A percentile compares a stretch with the other conserved stretches of the same genome.
Conservation (phyloP, 2,329 filamentous ascomycete genomes). For the Colletotrichum phormii region DNA sequence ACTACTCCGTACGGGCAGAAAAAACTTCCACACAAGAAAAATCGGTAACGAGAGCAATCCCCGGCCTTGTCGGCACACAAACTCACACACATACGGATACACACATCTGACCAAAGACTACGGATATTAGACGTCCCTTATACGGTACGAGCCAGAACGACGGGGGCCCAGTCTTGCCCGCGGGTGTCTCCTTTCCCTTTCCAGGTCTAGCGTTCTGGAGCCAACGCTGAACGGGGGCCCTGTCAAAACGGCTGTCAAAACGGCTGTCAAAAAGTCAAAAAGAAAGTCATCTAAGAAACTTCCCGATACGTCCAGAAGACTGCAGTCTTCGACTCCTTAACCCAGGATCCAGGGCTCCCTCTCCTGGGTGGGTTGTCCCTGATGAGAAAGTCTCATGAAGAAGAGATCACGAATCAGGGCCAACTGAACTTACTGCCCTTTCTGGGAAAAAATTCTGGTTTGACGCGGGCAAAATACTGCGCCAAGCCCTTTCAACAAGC, state of each 20-base stretch:
- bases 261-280: conserved; percentile 7
- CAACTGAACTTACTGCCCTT: background rate
- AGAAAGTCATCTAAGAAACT: conserved; percentile 14
- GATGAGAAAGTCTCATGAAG: background rate
- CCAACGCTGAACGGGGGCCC: background rate
- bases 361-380: background rate
- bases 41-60: background rate
- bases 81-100: background rate
- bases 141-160: background rate
- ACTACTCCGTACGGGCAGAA: background rate
- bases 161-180: conserved; percentile 17
- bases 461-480: background rate
- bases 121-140: background rate
- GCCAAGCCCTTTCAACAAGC: background rate
- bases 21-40: background rate
- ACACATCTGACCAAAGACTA: too few species aligned
- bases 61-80: conserved; percentile 3
- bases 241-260: background rate
- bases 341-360: background rate
- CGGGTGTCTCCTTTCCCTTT: conserved; percentile 12
- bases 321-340: background rate
- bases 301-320: conserved; percentile 2
- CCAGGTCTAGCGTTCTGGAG: conserved; percentile 14
- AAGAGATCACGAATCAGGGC: background rate
- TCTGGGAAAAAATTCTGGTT: background rate